Conservation (phyloP, 2,329 filamentous ascomycete species). For the Chalaropsis ovoidea region DNA sequence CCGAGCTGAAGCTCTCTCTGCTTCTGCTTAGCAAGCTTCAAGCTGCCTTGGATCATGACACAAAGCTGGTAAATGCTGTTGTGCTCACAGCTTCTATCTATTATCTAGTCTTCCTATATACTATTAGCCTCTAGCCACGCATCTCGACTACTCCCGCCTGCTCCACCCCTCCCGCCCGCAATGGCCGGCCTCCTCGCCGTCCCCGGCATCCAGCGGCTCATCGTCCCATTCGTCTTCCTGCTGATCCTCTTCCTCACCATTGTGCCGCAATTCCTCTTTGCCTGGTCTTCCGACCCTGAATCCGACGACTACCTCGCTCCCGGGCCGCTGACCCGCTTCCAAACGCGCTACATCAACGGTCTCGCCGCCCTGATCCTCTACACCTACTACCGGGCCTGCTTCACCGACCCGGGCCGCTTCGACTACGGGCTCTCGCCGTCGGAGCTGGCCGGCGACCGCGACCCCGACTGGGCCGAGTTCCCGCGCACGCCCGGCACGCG, state of each 20-base stretch:
- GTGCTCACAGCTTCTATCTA: neutral
- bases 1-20: neutral
- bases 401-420: slow-evolving; percentile 49
- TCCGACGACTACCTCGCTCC: slow-evolving; percentile 47
- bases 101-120: neutral
- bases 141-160: neutral
- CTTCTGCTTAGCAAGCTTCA: neutral
- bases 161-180: slow-evolving; percentile 16
- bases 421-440: slow-evolving; percentile 35
- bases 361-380: slow-evolving; percentile 55
- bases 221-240: slow-evolving; percentile 56
- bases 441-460: slow-evolving; percentile 30
- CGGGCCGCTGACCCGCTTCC: slow-evolving; percentile 46
- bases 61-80: neutral
- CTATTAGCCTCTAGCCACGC: neutral
- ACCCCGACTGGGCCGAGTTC: slow-evolving; percentile 28
- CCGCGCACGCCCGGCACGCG: slow-evolving; percentile 29
- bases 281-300: slow-evolving; percentile 31
- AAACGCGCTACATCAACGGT: slow-evolving; percentile 56
- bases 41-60: neutral
- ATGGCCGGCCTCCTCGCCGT: slow-evolving; percentile 39
- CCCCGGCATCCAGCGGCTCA: slow-evolving; percentile 44
- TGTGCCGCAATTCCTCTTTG: slow-evolving; percentile 61
- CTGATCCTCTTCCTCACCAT: slow-evolving; percentile 62
- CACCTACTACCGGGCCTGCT: slow-evolving; percentile 55